Base-by-base conservation (phyloP, 768 basidiomycete species). In the Panaeolus cyanescens region DNA sequence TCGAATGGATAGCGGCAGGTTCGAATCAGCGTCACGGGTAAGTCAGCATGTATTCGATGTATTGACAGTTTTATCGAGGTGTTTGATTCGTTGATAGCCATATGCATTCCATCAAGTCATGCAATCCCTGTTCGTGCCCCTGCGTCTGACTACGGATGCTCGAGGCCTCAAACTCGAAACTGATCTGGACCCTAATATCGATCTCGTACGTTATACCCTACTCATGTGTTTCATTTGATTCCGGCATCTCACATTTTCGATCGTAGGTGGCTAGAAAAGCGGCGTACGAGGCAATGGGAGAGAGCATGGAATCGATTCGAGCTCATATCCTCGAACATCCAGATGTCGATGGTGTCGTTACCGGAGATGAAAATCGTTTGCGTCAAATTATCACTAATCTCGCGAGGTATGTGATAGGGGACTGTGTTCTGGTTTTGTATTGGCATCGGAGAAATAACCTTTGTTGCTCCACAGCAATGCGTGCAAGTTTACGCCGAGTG, bases 351-450 rank as follows among this genome's bases (percentile, higher is more conserved):
- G 90, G 89, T 0, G 77, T 90, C 54, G 92, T 96, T 36, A 85
- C 91, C 13, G 93, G 93, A 25, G 92, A 96, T 70, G 92, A 94
- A 68, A 88, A 89, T 50, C 84, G 93, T 13, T 70, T 94, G 55
- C 82, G 92, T 66, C 92, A 93, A 73, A 86, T 93, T 56, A 82
- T 90, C 71, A 93, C 90, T 54, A 95, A 95, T 71, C 85, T 96
- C 50, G 88, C 92, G 5, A 92, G 90, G 91, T 79, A 63, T 32
- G 67, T 59, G 45, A 25, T 50, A 15, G 4, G 45, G 13, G 17
- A n/a, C n/a, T n/a, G n/a, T 22, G 17, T 34, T 55, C 36, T 70
- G 59, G 60, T 55, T 9, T 4, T 45, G 13, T n/a, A n/a, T 28
- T 17, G 25, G 20, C 8, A 50, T 28, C 45, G 22, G 45, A 50